Evolutionary conservation across 805 yeast genomes (phyloP), one percentile per base, ranked within the genome.

Genomic region (Wickerhamiella brachini): DNA sequence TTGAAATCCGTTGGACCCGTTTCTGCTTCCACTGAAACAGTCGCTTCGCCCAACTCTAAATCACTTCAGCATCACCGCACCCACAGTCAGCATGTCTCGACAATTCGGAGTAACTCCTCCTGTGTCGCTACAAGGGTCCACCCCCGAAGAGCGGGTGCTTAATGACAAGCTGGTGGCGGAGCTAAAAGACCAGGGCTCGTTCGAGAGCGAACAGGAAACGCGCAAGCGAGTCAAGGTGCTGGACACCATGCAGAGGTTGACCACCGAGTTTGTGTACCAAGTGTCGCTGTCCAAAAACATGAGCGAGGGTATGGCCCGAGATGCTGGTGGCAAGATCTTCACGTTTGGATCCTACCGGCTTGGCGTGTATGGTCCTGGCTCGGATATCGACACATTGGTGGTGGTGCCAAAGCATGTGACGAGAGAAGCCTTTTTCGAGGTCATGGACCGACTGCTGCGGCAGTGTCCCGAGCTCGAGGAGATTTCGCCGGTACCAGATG

Each of bases 321-420:
- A 93, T 66, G 95, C 97, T 0, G 98, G 98, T 39, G 98, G 98
- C 38, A 93, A 93, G 65, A 79, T 93, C n/a, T 93, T 89, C 65
- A 88, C 97, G 0, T 93, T 77, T 69, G 98, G 98, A 1, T 88
- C 97, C 1, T 93, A 89, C 62, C 74, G 96, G 56, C 69, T 93
- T 44, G 98, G 98, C 3, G 98, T 93, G 13, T 87, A 89, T 68
- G 97, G 97, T 0, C 97, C 97, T 0, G 97, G 98, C 0, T 84
- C 95, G 0, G 98, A 93, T 81, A 90, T 93, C 54, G 98, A 93
- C 71, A 85, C 97, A 0, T 70, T 93, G 45, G 85, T 93, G n/a
- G 97, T 90, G 24, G 97, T 86, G 17, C 98, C 98, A 1, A 93
- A 90, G 60, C 97, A 93, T 66, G 95, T 93, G 13, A 74, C 85